Evolutionary conservation across 306 rosid species (phyloP), one percentile per base, ranked within the genome.

Genomic region (Inga leiocalycina): DNA sequence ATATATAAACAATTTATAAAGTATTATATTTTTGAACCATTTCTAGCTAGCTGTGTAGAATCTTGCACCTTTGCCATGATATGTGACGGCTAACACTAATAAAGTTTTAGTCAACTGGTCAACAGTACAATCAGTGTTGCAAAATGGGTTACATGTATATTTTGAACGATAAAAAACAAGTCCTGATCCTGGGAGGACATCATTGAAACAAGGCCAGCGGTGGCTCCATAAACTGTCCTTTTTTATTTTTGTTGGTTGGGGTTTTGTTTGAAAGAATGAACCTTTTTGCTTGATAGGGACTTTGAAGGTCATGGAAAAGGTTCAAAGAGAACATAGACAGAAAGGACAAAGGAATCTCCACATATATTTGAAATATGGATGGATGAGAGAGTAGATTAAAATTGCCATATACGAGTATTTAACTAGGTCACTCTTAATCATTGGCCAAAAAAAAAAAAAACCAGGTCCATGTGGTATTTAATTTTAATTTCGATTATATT

Each of bases 231-330:
- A 37, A 45, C 17, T 19, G 12, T 51, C 71, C 15, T 6, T 27
- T 73, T 30, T 2, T 27, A 3, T 11, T 22, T 22, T 24, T 62
- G 4, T 24, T 1, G 15, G 15, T 1, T 24, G 2, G 59, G 56
- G 34, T 19, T 75, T 37, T 14, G 8, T 22, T 52, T 17, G n/a
- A 37, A 57, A 22, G 41, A 69, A 45, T 16, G 54, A 59, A 57
- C n/a, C 83, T 71, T 80, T 80, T 71, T 30, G n/a, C 6, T 30
- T 39, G 78, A 80, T 71, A 43, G 71, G 30, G 83, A 80, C 83
- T 11, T 19, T 32, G 48, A 27, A 5, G n/a, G 20, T 64, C 49
- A 20, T 45, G 72, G 43, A 66, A 66, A 67, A 67, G 52, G 32
- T 32, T 67, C 15, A 5, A 45, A 78, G 15, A 41, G n/a, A 79